Conservation (phyloP, 345 rosid species). For the Limnanthes douglasii region DNA sequence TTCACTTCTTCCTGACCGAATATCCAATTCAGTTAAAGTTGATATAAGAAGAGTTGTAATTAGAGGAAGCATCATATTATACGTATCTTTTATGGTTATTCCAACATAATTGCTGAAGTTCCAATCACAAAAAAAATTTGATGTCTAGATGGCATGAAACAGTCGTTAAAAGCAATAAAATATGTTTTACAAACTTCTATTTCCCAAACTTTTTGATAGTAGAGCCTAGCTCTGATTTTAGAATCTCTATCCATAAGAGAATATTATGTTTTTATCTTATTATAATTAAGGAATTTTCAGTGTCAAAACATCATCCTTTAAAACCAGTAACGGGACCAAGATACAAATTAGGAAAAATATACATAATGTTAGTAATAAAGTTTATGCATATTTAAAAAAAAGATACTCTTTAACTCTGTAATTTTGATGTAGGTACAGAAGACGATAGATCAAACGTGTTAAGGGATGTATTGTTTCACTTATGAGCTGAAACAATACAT, state of each 20-base stretch:
- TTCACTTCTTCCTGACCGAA: too few species aligned
- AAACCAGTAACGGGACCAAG: slow-evolving; percentile 3
- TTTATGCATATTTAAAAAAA: slow-evolving; percentile 5
- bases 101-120: slow-evolving; percentile 69
- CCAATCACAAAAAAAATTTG: slow-evolving; percentile 91
- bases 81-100: slow-evolving; percentile 62
- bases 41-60: too few species aligned
- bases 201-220: slow-evolving; percentile 28
- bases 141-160: slow-evolving; percentile 72
- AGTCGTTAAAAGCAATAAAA: slow-evolving; percentile 57
- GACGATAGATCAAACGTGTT: slow-evolving; percentile 16
- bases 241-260: slow-evolving; percentile 84
- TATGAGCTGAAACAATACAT: slow-evolving; percentile 22
- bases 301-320: not conserved
- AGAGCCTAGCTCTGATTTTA: slow-evolving; percentile 48
- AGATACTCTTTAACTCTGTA: slow-evolving; percentile 75
- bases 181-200: slow-evolving; percentile 68
- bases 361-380: not conserved
- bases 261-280: slow-evolving; percentile 78
- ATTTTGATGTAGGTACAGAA: slow-evolving; percentile 18
- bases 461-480: slow-evolving; percentile 17
- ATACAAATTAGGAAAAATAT: not conserved
- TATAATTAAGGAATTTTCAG: slow-evolving; percentile 41
- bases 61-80: too few species aligned
- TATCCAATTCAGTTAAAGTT: too few species aligned